Evolutionary conservation across 768 basidiomycete species (phyloP).

Genomic region (Coprinellus aureogranulatus): DNA sequence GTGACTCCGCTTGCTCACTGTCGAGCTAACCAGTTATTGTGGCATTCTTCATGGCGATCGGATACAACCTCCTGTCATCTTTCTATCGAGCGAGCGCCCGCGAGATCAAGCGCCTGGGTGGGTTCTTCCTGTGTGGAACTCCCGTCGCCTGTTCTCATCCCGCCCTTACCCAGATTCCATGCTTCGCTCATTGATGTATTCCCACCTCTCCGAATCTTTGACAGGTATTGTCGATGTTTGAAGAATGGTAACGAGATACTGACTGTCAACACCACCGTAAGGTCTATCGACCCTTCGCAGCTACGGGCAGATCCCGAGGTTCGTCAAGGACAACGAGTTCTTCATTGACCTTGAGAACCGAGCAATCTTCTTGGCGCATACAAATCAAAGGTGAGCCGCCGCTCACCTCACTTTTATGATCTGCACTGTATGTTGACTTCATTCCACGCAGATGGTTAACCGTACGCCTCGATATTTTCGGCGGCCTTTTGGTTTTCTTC

Average conservation of each 20-base stretch:
- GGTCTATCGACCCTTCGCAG: conserved; percentile 68
- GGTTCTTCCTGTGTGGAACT: background rate
- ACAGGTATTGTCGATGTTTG: conserved; percentile 49
- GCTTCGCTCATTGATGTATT: conserved; percentile 70
- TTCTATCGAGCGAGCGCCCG: conserved; percentile 73
- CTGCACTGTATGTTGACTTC: background rate
- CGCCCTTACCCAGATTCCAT: conserved; percentile 48
- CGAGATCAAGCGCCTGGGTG: conserved; percentile 60
- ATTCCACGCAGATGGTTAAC: conserved; percentile 73
- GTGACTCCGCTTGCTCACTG: background rate
- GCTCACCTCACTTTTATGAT: background rate
- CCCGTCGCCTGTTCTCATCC: background rate
- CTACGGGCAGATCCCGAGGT: conserved; percentile 61
- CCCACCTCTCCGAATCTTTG: conserved; percentile 75
- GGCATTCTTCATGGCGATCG: conserved; percentile 49
- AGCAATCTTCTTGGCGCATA: conserved; percentile 61
- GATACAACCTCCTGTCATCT: conserved; percentile 62
- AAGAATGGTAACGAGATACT: no score
- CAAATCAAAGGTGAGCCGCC: conserved; percentile 55
- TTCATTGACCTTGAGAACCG: conserved; percentile 75
- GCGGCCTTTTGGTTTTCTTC: conserved; percentile 54
- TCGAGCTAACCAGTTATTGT: conserved; percentile 46
- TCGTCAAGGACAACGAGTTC: conserved; percentile 59
- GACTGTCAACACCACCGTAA: no score
- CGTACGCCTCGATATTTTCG: conserved; percentile 67